Base-by-base conservation (phyloP, 2,329 filamentous ascomycete species). In the Colletotrichum liaoningense region DNA sequence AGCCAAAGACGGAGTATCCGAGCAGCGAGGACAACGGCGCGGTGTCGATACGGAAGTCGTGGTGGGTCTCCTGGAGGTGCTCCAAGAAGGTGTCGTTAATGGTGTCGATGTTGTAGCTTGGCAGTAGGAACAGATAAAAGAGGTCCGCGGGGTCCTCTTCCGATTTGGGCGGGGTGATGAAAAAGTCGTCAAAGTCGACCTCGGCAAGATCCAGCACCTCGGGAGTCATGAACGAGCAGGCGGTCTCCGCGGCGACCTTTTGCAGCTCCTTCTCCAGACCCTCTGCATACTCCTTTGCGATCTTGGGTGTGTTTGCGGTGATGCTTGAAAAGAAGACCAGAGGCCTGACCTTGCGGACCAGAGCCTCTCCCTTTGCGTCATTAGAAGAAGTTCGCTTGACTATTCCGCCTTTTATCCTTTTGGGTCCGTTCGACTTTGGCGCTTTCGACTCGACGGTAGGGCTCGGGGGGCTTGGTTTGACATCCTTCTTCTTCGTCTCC, bases 41-140 rank as follows among this genome's bases (percentile, higher is more conserved):
- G 0, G 95, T 98, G 78, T 98, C 95, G 76, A 99, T 97, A 71
- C 96, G 91, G 86, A 98, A 98, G 82, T 99, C 97, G 84, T 98
- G 92, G 80, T 98, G 96, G 0, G 95, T 98, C 81, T 99, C 96
- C 80, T 93, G 89, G 6, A 99, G 85, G 81, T 98, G 95, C 75
- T 94, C 92, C 28, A 98, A 86, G 81, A 98, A 95, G 19, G 91
- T 96, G 79, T 95, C 93, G 77, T 98, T 91, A 76, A 97, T 93
- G 8, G 94, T 96, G 79, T 98, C 96, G 79, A 98, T 98, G 79
- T 98, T 97, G 86, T 98, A 98, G 75, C 94, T 95, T 0, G 96
- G 97, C 4, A 98, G 83, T 49, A 98, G 84, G 67, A 98, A 88
- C 52, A 97, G 86, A 83, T 98, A 99, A 77, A 98, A 92, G 77